Percentiles rank a stretch among this genome's conserved stretches.
These are phyloP conservation scores for Helminthosporium solani DNA, from an alignment of 2,329 filamentous ascomycete species.

Conservation along the genomic window DNA sequence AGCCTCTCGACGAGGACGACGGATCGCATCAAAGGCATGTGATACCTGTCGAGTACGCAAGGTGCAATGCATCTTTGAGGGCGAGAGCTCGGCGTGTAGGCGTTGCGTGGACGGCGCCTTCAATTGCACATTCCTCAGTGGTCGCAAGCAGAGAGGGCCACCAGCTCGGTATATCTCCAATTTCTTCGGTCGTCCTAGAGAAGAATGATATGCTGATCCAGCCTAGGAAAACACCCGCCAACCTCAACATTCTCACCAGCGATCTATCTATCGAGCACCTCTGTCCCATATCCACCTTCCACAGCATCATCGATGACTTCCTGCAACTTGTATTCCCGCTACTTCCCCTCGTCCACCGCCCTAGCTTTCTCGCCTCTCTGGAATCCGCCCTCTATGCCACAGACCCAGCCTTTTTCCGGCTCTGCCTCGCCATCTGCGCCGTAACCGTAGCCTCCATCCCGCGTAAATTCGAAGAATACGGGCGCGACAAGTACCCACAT, in stretches of 20 bases:
- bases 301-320: conserved; percentile 14
- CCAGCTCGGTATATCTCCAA: conserved; percentile 5
- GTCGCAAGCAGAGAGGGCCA: conserved; percentile 14
- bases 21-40: conserved; percentile 19
- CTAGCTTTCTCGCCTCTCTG: conserved; percentile 13
- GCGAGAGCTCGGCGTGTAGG: conserved; percentile 7
- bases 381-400: conserved; percentile 5
- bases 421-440: conserved; percentile 14
- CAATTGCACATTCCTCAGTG: conserved; percentile 14
- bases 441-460: conserved; percentile 16
- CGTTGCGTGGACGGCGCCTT: conserved; percentile 4
- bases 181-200: background rate
- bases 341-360: conserved; percentile 14
- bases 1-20: conserved; percentile 10
- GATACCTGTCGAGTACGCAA: conserved; percentile 15
- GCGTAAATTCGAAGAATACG: conserved; percentile 14
- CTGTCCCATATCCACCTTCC: conserved; percentile 10
- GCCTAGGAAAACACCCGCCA: background rate
- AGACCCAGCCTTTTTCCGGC: conserved; percentile 14
- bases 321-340: conserved; percentile 16
- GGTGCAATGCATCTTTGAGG: conserved; percentile 14
- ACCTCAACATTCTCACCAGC: conserved; percentile 2
- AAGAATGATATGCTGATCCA: background rate
- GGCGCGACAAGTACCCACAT: conserved; percentile 5
- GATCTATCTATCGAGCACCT: conserved; percentile 12